Base-by-base conservation (phyloP, 73 alveolate species). In the Stentor roeselii region DNA sequence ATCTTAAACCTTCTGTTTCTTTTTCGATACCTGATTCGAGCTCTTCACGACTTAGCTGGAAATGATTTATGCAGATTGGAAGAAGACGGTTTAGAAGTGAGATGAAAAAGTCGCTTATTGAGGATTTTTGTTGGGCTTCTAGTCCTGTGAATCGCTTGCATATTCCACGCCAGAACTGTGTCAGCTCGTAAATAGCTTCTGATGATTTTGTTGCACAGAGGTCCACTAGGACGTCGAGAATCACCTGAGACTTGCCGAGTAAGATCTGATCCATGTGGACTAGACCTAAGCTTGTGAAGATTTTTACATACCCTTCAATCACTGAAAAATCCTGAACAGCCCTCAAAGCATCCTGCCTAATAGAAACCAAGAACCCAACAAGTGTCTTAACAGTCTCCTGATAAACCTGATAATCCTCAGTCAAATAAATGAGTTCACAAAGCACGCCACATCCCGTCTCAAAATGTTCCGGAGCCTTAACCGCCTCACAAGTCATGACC, bases 281-380 rank as follows among this genome's bases (percentile, higher is more conserved):
- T 36, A 27, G 21, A n/a, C 80, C 80, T 67, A 67, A 2, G 0
- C 42, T 30, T 1, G 80, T 67, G 37, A 30, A 67, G 0, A 67
- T n/a, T 67, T 67, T 67, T 36, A 67, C 34, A 34, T 67, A 67
- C 37, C 80, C 80, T 67, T 67, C 80, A 34, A 34, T 40, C 11
- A 32, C 50, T 30, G n/a, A 21, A 21, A 21, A 14, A 67, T 67
- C 80, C 34, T n/a, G 11, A 34, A 67, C 34, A 21, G 80, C 37
- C 34, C 34, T 27, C 37, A n/a, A 34, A 67, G 80, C 80, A 11
- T n/a, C 34, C 34, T 67, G 42, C 34, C 41, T 67, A 11, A 67
- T 14, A 14, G 14, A n/a, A 34, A 67, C 27, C 0, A 67, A n/a
- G 1, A 21, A 32, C 27, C 37, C 37, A 1, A 67, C 80, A 21